Percentiles rank a stretch among this genome's conserved stretches.
These are phyloP conservation scores for Potentilla sterilis DNA, from an alignment of 306 rosid species.

Conservation along the genomic window DNA sequence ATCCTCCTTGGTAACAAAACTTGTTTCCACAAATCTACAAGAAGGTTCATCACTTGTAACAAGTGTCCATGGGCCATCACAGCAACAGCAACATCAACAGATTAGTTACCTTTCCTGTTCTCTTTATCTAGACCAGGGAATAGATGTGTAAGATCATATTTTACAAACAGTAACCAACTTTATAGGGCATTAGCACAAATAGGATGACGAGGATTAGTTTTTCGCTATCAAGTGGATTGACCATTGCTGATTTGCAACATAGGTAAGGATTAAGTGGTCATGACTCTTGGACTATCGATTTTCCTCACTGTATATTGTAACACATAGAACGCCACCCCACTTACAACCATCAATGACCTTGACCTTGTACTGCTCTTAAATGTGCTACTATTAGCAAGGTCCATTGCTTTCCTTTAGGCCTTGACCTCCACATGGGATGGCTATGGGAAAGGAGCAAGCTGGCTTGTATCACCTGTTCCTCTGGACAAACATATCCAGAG, in stretches of 20 bases:
- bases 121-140: neutral
- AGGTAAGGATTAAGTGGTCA: neutral
- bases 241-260: neutral
- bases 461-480: neutral
- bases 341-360: neutral
- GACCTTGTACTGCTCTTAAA: neutral
- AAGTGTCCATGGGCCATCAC: neutral
- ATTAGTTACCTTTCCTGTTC: neutral
- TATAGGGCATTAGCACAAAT: neutral
- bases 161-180: neutral
- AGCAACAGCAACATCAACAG: neutral
- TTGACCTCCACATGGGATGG: neutral
- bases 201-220: neutral
- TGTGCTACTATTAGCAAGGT: neutral
- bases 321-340: neutral
- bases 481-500: neutral
- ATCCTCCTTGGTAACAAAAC: slow-evolving; percentile 8
- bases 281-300: too few species aligned
- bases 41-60: slow-evolving; percentile 11
- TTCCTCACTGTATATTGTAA: neutral
- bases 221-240: neutral
- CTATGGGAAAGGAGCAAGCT: neutral
- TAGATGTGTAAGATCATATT: neutral
- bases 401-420: neutral
- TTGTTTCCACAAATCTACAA: neutral